Conservation (phyloP, 139 green algal genomes). For the Deuterostichococcus epilithicus region DNA sequence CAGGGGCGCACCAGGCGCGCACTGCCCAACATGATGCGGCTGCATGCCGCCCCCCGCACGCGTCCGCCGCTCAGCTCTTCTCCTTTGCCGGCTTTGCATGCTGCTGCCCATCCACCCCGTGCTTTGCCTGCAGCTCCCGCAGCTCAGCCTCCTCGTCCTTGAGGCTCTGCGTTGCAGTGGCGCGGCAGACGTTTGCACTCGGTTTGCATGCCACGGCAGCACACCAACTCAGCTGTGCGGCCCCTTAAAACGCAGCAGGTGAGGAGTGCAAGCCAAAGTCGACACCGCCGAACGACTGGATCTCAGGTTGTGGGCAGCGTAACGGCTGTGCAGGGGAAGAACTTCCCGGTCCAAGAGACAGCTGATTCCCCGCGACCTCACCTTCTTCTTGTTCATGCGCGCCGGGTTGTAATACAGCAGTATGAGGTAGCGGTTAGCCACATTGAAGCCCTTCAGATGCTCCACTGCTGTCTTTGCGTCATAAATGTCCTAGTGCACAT, state of each 20-base stretch:
- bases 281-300: neutral
- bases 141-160: constrained; percentile 92
- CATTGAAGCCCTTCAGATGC: constrained; percentile 96
- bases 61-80: neutral
- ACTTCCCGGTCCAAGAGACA: neutral
- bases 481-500: constrained; percentile 82
- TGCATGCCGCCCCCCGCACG: too few relatives aligned
- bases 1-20: too few relatives aligned
- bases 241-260: neutral
- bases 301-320: neutral
- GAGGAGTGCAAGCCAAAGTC: neutral
- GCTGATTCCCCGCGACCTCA: neutral
- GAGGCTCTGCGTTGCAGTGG: constrained; percentile 26
- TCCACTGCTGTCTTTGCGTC: constrained; percentile 93
- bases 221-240: neutral
- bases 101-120: constrained; percentile 88
- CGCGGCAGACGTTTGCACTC: neutral
- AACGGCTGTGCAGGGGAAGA: neutral
- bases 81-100: constrained; percentile 34
- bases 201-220: neutral
- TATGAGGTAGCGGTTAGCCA: constrained; percentile 85
- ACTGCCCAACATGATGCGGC: too few relatives aligned
- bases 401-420: constrained; percentile 90
- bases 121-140: constrained; percentile 76
- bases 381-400: constrained; percentile 75